A percentile compares a stretch with the other conserved stretches of the same genome.
Conservation (phyloP, 768 basidiomycete species). For the Macrolepiota dolichaula region DNA sequence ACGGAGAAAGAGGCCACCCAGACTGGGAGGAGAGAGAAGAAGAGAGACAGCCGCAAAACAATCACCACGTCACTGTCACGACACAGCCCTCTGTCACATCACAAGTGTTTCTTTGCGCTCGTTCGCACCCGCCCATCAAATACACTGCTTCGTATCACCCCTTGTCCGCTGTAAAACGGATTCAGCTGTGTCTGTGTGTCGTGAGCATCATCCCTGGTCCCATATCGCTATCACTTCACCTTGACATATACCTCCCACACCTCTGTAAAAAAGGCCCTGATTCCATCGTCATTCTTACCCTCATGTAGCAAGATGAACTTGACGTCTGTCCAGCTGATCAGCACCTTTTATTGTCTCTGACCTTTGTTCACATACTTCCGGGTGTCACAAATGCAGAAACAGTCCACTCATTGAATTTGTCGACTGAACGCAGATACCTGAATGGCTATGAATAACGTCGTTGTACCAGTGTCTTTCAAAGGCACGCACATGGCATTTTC, state of each 20-base stretch:
- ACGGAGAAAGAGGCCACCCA: constrained; percentile 27
- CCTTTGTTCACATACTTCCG: constrained; percentile 64
- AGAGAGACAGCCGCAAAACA: constrained; percentile 24
- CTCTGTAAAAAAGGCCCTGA: constrained; percentile 87
- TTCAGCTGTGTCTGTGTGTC: constrained; percentile 73
- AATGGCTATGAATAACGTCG: constrained; percentile 12
- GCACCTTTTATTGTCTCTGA: not conserved
- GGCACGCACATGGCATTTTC: constrained; percentile 71
- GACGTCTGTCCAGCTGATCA: constrained; percentile 59
- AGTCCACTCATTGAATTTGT: constrained; percentile 99
- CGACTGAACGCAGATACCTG: constrained; percentile 94
- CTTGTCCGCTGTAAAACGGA: constrained; percentile 95
- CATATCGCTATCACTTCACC: constrained; percentile 37
- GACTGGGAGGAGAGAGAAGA: constrained; percentile 28
- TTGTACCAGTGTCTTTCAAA: not conserved
- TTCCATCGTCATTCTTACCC: constrained; percentile 95
- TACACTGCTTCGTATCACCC: constrained; percentile 67
- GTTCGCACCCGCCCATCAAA: constrained; percentile 86
- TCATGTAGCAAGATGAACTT: constrained; percentile 96
- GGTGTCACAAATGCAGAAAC: constrained; percentile 95
- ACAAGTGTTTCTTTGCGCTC: constrained; percentile 83
- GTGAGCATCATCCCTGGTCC: constrained; percentile 7
- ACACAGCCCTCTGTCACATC: constrained; percentile 26
- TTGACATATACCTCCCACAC: constrained; percentile 98
- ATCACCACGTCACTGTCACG: constrained; percentile 6